A percentile compares a stretch with the other conserved stretches of the same genome.
Conservation (phyloP, 257 asterid species). For the Linaria vulgaris region DNA sequence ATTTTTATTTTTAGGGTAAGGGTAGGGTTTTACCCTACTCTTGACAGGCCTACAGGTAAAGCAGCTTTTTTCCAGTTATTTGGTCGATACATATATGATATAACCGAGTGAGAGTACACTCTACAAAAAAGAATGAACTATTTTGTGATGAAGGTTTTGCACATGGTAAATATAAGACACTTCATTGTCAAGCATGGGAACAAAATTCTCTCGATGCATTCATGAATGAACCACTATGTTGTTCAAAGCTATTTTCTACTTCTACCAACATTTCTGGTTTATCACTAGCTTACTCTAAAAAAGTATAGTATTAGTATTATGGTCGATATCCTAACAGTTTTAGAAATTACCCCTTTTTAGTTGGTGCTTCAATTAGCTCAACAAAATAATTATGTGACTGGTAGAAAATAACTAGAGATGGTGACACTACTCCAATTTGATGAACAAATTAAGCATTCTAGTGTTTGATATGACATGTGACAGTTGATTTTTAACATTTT, state of each 20-base stretch:
- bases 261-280: neutral
- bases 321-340: constrained; percentile 19
- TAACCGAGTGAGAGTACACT: no score
- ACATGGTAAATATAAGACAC: constrained; percentile 4
- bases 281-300: no score
- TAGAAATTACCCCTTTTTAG: constrained; percentile 20
- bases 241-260: neutral
- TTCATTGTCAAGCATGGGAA: neutral
- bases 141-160: constrained; percentile 13
- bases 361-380: neutral
- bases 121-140: constrained; percentile 4
- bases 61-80: neutral
- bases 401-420: constrained; percentile 12
- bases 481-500: no score
- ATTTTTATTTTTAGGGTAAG: no score
- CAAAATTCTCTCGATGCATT: neutral
- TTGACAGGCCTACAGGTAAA: no score
- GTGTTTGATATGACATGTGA: no score
- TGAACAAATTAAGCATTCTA: no score
- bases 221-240: neutral
- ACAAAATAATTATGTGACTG: constrained; percentile 13
- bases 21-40: no score
- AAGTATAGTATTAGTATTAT: no score
- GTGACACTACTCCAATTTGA: neutral
- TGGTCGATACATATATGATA: no score